Evolutionary conservation across 129 eudicot genomes (phyloP).

Genomic region (Tanacetum coccineum): DNA sequence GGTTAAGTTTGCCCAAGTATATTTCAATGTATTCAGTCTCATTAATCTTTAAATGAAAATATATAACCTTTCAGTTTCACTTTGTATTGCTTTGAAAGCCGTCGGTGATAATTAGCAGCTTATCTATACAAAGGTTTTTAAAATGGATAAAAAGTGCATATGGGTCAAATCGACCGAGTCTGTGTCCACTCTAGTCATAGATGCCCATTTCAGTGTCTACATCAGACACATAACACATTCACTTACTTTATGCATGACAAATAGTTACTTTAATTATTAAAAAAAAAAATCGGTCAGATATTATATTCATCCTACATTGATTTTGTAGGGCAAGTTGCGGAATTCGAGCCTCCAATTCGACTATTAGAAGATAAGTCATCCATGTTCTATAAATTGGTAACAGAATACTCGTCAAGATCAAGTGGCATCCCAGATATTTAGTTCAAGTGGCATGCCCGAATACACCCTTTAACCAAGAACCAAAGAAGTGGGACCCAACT

Average conservation of each 20-base stretch:
- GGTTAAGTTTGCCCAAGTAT: too few relatives aligned
- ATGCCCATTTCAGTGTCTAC: background rate
- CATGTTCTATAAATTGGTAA: slow-evolving; percentile 74
- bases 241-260: background rate
- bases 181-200: background rate
- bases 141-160: too few relatives aligned
- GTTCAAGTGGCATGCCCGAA: slow-evolving; percentile 14
- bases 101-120: too few relatives aligned
- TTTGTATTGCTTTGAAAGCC: too few relatives aligned
- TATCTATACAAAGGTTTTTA: too few relatives aligned
- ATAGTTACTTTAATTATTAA: background rate
- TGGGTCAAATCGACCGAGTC: background rate
- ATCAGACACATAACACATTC: background rate
- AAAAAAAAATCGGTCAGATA: slow-evolving; percentile 6
- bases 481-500: slow-evolving; percentile 18
- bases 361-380: slow-evolving; percentile 78
- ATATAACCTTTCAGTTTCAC: too few relatives aligned
- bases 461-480: slow-evolving; percentile 15
- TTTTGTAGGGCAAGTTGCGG: slow-evolving; percentile 81
- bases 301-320: background rate
- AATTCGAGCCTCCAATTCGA: slow-evolving; percentile 71
- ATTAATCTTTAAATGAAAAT: too few relatives aligned
- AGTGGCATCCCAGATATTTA: slow-evolving; percentile 56
- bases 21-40: too few relatives aligned
- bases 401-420: slow-evolving; percentile 81